Percentiles rank a stretch among this genome's conserved stretches.
Evolutionary conservation across 106 monocot genomes (phyloP).

Genomic region (Amphibolis antarctica): DNA sequence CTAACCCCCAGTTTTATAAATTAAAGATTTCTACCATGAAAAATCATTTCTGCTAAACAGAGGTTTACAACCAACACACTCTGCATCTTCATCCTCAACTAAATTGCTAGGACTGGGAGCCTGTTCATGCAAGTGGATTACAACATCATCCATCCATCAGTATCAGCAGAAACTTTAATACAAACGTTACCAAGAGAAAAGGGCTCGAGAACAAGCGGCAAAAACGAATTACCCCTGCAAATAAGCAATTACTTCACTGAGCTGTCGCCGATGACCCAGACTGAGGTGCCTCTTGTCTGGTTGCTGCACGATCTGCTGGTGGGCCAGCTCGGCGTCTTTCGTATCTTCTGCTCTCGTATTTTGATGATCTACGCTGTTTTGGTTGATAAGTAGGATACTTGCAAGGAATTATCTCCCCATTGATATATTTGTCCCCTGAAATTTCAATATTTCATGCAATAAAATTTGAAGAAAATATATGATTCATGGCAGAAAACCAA

Average conservation of each 20-base stretch:
- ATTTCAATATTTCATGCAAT: neutral
- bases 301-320: constrained; percentile 33
- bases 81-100: too few relatives aligned
- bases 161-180: too few relatives aligned
- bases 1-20: too few relatives aligned
- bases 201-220: too few relatives aligned
- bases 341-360: constrained; percentile 83
- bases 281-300: constrained; percentile 36
- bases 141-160: too few relatives aligned
- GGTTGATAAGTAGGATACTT: constrained; percentile 85
- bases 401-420: constrained; percentile 95
- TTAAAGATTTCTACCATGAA: too few relatives aligned
- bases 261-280: constrained; percentile 32
- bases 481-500: neutral
- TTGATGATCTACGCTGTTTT: constrained; percentile 56
- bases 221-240: too few relatives aligned
- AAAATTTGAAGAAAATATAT: neutral
- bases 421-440: constrained; percentile 95
- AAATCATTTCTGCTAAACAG: too few relatives aligned
- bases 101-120: too few relatives aligned
- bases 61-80: too few relatives aligned
- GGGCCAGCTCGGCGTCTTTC: constrained; percentile 66
- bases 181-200: too few relatives aligned
- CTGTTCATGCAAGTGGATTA: too few relatives aligned
- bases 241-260: neutral